A percentile compares a stretch with the other conserved stretches of the same genome.
Evolutionary conservation across 768 basidiomycete species (phyloP).

Genomic region (Naematelia aurantialba): DNA sequence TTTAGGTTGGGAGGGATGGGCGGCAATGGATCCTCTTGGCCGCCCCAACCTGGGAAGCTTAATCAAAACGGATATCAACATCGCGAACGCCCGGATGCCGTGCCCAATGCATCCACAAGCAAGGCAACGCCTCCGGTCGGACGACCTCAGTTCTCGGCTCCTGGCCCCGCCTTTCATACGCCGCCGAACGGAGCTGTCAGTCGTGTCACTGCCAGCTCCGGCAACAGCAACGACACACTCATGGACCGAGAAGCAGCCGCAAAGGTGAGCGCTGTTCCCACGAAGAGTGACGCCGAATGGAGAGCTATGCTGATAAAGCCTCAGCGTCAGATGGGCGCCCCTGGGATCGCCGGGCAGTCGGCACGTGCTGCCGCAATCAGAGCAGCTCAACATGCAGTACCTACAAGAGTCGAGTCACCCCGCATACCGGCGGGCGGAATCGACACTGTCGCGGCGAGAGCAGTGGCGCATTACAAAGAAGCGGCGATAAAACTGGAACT

Average conservation of each 20-base stretch:
- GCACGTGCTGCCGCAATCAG: slow-evolving; percentile 18
- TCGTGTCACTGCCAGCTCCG: background rate
- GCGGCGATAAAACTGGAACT: slow-evolving; percentile 19
- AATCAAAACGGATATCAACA: slow-evolving; percentile 26
- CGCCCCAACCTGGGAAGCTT: background rate
- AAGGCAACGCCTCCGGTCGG: background rate
- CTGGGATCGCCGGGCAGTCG: slow-evolving; percentile 3
- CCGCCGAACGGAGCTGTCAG: background rate
- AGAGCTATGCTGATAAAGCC: background rate
- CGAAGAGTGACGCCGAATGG: background rate
- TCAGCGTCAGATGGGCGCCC: slow-evolving; percentile 10
- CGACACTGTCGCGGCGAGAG: slow-evolving; percentile 26
- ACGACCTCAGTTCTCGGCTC: background rate
- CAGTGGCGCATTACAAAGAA: slow-evolving; percentile 11
- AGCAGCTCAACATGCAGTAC: slow-evolving; percentile 7
- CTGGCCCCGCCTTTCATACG: background rate
- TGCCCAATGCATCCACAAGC: slow-evolving; percentile 7
- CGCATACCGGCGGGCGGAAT: slow-evolving; percentile 36
- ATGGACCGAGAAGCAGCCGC: background rate
- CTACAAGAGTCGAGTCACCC: slow-evolving; percentile 33
- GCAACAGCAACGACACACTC: background rate
- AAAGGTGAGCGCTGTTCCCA: too few relatives aligned
- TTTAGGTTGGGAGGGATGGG: background rate
- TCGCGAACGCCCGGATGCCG: slow-evolving; percentile 35
- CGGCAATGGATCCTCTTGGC: background rate